These are phyloP conservation scores for Candida dajiaensis DNA, from an alignment of 805 yeast species.

Conservation along the genomic window DNA sequence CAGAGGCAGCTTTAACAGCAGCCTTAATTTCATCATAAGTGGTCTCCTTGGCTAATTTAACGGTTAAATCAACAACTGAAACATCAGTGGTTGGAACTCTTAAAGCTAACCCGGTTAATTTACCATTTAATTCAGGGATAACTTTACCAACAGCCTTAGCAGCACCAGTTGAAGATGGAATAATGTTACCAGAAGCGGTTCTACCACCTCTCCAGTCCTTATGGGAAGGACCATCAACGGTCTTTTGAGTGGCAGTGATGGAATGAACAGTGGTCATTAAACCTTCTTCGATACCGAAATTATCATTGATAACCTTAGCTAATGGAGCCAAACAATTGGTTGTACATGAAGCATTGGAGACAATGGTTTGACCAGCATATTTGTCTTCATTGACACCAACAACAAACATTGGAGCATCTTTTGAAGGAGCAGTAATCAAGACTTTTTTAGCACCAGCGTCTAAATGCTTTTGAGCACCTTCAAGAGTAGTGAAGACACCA, in stretches of 20 bases:
- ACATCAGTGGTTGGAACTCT: constrained; percentile 74
- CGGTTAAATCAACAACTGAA: constrained; percentile 67
- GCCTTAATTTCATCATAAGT: constrained; percentile 60
- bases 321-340: constrained; percentile 72
- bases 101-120: constrained; percentile 68
- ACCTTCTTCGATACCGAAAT: constrained; percentile 66
- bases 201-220: constrained; percentile 81
- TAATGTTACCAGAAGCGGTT: constrained; percentile 70
- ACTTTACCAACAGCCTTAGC: constrained; percentile 75
- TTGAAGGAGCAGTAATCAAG: constrained; percentile 66
- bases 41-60: constrained; percentile 50
- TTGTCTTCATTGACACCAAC: constrained; percentile 62
- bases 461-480: constrained; percentile 62
- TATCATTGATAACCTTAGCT: constrained; percentile 62
- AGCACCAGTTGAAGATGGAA: constrained; percentile 74
- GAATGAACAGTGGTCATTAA: constrained; percentile 73
- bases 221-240: constrained; percentile 74
- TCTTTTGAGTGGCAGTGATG: constrained; percentile 67
- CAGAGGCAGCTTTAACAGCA: constrained; percentile 52
- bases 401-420: constrained; percentile 70
- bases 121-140: constrained; percentile 65
- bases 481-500: constrained; percentile 63
- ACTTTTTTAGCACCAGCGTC: constrained; percentile 73
- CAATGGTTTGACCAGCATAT: constrained; percentile 52
- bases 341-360: constrained; percentile 70